A percentile compares a stretch with the other conserved stretches of the same genome.
Conservation (phyloP, 495 filamentous ascomycete genomes). For the Mytilinidion resinicola region DNA sequence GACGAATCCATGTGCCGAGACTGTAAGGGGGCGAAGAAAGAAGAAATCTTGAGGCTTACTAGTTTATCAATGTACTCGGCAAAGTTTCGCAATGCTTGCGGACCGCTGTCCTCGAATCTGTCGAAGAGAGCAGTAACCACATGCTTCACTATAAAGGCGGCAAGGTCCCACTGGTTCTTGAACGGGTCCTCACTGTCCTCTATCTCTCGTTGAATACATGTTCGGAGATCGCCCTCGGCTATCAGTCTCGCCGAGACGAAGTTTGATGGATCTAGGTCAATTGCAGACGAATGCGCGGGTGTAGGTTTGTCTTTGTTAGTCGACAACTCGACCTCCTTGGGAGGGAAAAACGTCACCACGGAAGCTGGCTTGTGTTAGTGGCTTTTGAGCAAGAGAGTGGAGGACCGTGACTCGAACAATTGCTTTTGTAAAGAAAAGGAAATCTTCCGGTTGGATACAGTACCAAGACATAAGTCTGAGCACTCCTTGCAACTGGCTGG, state of each 20-base stretch:
- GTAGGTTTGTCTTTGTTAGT: no score
- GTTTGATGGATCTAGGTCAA: no score
- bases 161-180: background rate
- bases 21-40: no score
- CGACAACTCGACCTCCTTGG: background rate
- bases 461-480: no score
- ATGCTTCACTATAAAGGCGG: slow-evolving; percentile 2
- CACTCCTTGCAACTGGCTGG: no score
- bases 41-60: background rate
- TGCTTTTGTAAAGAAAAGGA: no score
- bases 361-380: background rate
- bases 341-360: background rate
- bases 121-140: background rate
- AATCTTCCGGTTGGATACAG: no score
- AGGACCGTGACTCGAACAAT: no score
- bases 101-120: background rate
- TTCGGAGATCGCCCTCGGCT: background rate
- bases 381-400: no score
- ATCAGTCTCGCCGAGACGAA: background rate
- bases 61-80: background rate
- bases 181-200: background rate
- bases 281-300: no score
- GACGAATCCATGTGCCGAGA: no score
- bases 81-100: background rate
- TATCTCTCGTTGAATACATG: background rate